Base-by-base conservation (phyloP, 495 filamentous ascomycete genomes). In the Paragyromitra xinjiangensis region DNA sequence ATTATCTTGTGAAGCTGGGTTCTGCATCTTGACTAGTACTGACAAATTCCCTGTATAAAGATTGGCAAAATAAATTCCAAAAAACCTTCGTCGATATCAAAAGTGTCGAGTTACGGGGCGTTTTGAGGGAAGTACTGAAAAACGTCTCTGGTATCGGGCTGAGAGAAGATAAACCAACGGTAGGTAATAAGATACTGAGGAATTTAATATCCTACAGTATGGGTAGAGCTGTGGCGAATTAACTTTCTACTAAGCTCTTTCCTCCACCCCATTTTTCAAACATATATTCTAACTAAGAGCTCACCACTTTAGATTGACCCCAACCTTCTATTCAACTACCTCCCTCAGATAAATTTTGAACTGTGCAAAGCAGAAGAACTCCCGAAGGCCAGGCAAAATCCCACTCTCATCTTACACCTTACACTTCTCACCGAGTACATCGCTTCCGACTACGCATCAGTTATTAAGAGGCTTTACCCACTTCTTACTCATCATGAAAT, bases 361-460 rank as follows among this genome's bases (percentile, higher is more conserved):
- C 78, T 81, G 39, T 19, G 4, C 1, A 53, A 69, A 22, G 61
- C 71, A 44, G 70, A 69, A 50, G 64, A 24, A 6, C 65, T 74
- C n/a, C 85, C 87, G 61, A 85, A 88, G 80, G 92, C 93, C 84
- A 89, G 87, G 73, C 92, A 91, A 75, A 86, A 87, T 14, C 84
- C 86, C 55, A 66, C 51, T 5, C 94, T 91, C 84, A 74, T 80
- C 12, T 45, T 79, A 34, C 84, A 87, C 51, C 80, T 87, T 74
- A 80, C 78, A 48, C 70, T 86, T 55, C 82, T 87, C 19, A 81
- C 85, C 37, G 77, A 86, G 24, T 83, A 84, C 73, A 78, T 87
- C 51, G 78, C 84, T 69, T 64, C 77, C 11, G 77, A 81, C 73
- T 87, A 85, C 76, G 58, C 77, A 42, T 69, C 81, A 11, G 84